Base-by-base conservation (phyloP, 2,329 filamentous ascomycete genomes). In the Colletotrichum horii region DNA sequence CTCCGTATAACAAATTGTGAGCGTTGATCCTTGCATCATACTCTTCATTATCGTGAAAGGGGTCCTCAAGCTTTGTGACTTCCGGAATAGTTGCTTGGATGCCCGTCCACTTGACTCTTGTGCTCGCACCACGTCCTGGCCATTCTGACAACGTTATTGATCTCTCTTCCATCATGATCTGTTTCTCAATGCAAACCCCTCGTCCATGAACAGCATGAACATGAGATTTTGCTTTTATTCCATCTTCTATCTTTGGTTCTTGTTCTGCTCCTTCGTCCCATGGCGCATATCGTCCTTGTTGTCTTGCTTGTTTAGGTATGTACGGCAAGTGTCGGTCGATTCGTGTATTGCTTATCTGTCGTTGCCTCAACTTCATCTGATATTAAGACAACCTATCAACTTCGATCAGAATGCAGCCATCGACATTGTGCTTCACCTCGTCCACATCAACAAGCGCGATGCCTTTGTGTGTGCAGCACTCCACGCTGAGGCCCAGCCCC, bases 101-200 rank as follows among this genome's bases (percentile, higher is more conserved):
- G 15, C 84, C 86, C 75, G 60, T 84, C 86, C 19, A 79, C 79
- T 64, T 87, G 86, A 9, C 81, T 81, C 80, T 88, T 88, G 77
- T 86, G 81, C 38, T 84, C 81, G 78, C 87, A 89, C 87, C 86
- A 88, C 24, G 80, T 84, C 66, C 81, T 81, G n/a, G 84, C 85
- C 87, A 88, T 87, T 81, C 88, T 85, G 78, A 88, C 82, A 11
- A 84, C 85, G 71, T 84, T 87, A 80, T 88, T 88, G 77, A 88
- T 89, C 82, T 87, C 84, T 26, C 86, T 81, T 6, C 85, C 87
- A 80, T 87, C 87, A 89, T 6, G 83, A 66, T 80, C 88, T 88
- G 74, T 86, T 87, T 79, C 87, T 87, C 66, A 88, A 79, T 0
- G 87, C 84, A 70, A 86, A 89, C 0, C 87, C 88, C 8, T 85